Evolutionary conservation across 768 basidiomycete genomes (phyloP), one percentile per base, ranked within the genome.

Genomic region (Asterophora parasitica): DNA sequence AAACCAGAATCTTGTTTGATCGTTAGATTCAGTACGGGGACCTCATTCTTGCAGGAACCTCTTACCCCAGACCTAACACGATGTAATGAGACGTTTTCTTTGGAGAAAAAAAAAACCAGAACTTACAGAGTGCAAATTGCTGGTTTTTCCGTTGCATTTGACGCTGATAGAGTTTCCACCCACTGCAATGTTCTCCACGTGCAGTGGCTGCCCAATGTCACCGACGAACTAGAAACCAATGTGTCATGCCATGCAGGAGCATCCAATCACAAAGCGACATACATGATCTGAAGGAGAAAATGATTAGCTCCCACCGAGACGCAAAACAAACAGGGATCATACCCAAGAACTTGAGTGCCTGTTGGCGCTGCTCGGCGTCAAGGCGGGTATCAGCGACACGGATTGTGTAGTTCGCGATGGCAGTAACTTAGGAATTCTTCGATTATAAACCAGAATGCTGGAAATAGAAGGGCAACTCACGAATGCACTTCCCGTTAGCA

Each of bases 381-480:
- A 80, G 65, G 4, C 63, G 58, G 4, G 71, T 68, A 42, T 76
- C 61, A 9, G 69, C 65, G 15, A 79, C 69, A 10, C 77, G 73
- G 11, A 61, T 66, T 3, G 78, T 82, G 55, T 79, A 80, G 59
- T 80, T 81, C 1, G 78, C 74, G 50, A 79, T 79, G 20, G 79
- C 78, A 30, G 67, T 71, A 46, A 79, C 78, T 79, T 1, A 23
- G 5, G 4, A 3, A 23, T 4, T n/a, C n/a, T n/a, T n/a, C n/a
- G 33, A 40, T 26, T 17, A 32, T 20, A 42, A 2, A 64, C 59
- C 56, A 41, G 59, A 51, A 26, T 61, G 26, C 58, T 57, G 16
- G 16, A 23, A 40, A 27, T 26, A 8, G 1, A 15, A 16, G 63
- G 49, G 43, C 51, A 60, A 58, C 77, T 54, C 45, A 78, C 73